Evolutionary conservation across 257 asterid genomes (phyloP), one percentile per base, ranked within the genome.

Genomic region (Linaria vulgaris): DNA sequence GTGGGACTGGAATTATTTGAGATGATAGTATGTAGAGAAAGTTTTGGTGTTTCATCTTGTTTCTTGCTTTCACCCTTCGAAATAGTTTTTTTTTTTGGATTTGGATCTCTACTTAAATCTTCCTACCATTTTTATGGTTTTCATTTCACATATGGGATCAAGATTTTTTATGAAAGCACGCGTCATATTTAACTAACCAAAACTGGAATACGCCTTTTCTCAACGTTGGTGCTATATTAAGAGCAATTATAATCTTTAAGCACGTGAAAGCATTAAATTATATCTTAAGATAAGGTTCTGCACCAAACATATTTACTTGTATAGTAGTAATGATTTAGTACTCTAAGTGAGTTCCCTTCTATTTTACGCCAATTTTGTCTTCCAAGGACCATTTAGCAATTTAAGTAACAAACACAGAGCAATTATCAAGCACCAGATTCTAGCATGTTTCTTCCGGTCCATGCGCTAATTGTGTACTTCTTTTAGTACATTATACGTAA

Each of bases 211-310:
- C 9, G 9, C 41, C 41, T 4, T 3, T 4, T 34, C 41, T 34
- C 10, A 34, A 8, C 41, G 41, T 3, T 34, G 41, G 41, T 7
- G 41, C 9, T 53, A 21, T 14, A 2, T 14, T 25, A 53, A n/a
- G 49, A 53, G 21, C 12, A 4, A 34, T 9, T 2, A 15, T 14
- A 41, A 59, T 23, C 9, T 21, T 23, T 17, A 41, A 12, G 37
- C 65, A 59, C 53, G 65, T 59, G 52, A 59, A 22, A 2, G 65
- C 65, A 43, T 19, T 59, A 41, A 59, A 59, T 59, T 12, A 13
- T 59, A 22, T 41, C 65, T 58, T 47, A 31, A 38, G 3, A 39
- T 17, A 4, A 20, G 19, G 63, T 11, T 11, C 17, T 13, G 31
- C 23, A n/a, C 60, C 16, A 27, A 55, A 3, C 20, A n/a, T 27